A percentile compares a stretch with the other conserved stretches of the same genome.
phyloP scores from a whole-genome alignment of 2,329 filamentous ascomycete species.

The Ceratocystis huliohia region DNA sequence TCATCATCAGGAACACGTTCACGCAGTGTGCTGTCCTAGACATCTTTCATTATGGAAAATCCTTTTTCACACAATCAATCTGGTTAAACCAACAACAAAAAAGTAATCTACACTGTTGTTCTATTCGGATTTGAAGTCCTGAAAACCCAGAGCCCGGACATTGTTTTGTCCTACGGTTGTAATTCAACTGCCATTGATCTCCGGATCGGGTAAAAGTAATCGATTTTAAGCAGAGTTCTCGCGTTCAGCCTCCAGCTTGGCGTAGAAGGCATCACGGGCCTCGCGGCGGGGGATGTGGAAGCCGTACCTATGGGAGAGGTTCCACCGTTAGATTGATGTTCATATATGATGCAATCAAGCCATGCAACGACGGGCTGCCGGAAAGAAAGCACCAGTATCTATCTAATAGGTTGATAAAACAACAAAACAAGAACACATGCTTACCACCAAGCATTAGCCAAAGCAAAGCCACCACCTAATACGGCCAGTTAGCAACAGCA shows the following conservation, averaged over 20 bases:
- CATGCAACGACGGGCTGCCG: neutral
- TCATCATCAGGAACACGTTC: no score
- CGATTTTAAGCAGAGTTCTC: slow-evolving; percentile 27
- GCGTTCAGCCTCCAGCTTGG: slow-evolving; percentile 45
- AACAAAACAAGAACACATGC: slow-evolving; percentile 23
- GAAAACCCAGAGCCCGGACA: neutral
- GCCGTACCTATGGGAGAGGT: slow-evolving; percentile 40
- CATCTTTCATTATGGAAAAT: neutral
- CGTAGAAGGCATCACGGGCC: slow-evolving; percentile 46
- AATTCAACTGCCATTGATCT: neutral
- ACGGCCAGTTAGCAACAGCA: slow-evolving; percentile 10
- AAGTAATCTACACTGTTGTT: neutral
- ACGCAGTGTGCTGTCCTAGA: neutral
- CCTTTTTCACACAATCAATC: neutral
- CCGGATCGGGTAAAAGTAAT: neutral
- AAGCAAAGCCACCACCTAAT: slow-evolving; percentile 40
- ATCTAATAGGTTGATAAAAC: neutral
- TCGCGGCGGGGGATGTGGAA: slow-evolving; percentile 49
- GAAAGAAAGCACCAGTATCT: no score
- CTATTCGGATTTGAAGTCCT: slow-evolving; percentile 3
- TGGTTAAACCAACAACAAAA: neutral
- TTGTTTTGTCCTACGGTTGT: neutral
- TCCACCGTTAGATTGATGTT: slow-evolving; percentile 1
- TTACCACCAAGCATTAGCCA: slow-evolving; percentile 48
- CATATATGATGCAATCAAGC: neutral